phyloP scores from a whole-genome alignment of 129 eudicot species.

The Flaveria ramosissima region DNA sequence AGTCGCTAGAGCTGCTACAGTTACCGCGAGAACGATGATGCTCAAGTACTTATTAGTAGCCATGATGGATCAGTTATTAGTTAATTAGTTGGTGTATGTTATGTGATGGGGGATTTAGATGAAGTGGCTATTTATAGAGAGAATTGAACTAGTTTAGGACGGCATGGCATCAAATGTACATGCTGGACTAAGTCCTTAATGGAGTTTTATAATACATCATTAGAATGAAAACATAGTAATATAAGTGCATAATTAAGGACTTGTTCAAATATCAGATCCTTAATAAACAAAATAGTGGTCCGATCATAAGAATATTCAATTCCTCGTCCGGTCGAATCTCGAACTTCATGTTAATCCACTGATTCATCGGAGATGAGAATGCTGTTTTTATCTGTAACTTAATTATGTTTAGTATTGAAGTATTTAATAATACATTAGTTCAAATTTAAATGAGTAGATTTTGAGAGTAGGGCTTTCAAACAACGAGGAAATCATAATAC shows the following conservation, averaged over 20 bases:
- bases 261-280: not conserved
- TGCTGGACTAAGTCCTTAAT: not conserved
- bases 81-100: not conserved
- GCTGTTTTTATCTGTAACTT: too few relatives aligned
- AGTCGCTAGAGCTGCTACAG: not conserved
- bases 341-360: not conserved
- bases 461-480: too few relatives aligned
- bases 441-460: too few relatives aligned
- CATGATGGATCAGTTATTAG: constrained; percentile 10
- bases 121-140: not conserved
- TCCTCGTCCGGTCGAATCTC: constrained; percentile 9
- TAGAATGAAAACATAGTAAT: not conserved
- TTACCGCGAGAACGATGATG: constrained; percentile 14
- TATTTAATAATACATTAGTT: too few relatives aligned
- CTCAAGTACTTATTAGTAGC: constrained; percentile 9
- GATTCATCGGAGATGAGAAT: too few relatives aligned
- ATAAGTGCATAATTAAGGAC: not conserved
- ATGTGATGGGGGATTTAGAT: not conserved
- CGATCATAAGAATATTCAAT: constrained; percentile 5
- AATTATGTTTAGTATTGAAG: too few relatives aligned
- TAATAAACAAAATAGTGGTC: not conserved
- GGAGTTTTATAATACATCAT: not conserved
- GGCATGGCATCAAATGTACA: constrained; percentile 10
- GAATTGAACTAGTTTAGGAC: not conserved
- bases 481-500: too few relatives aligned